Conservation (phyloP, 352 stramenopile species). For the Phytophthora podocarpi region DNA sequence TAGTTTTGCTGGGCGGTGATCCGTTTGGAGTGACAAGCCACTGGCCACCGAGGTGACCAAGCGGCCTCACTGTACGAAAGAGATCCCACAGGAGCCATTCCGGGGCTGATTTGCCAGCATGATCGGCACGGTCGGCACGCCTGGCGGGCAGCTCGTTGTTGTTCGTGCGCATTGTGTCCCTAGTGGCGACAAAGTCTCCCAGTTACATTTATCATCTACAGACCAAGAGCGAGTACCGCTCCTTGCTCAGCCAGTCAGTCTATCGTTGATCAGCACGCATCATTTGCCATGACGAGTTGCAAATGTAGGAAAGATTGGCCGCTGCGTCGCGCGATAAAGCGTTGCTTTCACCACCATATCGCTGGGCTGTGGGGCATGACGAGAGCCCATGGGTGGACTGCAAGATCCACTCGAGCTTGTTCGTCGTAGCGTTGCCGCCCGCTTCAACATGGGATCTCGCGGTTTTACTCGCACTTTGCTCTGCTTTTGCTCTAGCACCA, state of each 20-base stretch:
- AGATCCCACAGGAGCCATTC: constrained; percentile 16
- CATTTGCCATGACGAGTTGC: too few relatives aligned
- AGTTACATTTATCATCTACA: neutral
- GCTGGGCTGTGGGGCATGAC: constrained; percentile 5
- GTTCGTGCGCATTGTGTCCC: too few relatives aligned
- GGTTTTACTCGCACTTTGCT: constrained; percentile 19
- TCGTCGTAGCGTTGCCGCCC: constrained; percentile 12
- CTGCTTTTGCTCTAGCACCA: constrained; percentile 13
- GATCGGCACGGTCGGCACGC: constrained; percentile 7
- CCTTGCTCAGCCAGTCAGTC: neutral
- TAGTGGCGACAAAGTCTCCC: neutral
- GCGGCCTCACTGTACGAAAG: constrained; percentile 29
- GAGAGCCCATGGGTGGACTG: constrained; percentile 15
- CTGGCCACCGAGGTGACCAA: constrained; percentile 4
- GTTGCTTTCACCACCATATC: neutral
- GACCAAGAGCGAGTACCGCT: neutral
- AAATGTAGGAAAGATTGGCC: too few relatives aligned
- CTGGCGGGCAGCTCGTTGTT: constrained; percentile 17
- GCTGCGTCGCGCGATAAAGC: neutral
- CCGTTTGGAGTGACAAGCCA: constrained; percentile 21
- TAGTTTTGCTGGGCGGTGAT: constrained; percentile 5
- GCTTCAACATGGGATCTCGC: constrained; percentile 28
- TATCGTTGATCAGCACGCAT: too few relatives aligned
- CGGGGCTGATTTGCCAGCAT: constrained; percentile 26
- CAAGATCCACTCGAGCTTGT: neutral